Base-by-base conservation (phyloP, 2,329 filamentous ascomycete genomes). In the Graphium sp. region DNA sequence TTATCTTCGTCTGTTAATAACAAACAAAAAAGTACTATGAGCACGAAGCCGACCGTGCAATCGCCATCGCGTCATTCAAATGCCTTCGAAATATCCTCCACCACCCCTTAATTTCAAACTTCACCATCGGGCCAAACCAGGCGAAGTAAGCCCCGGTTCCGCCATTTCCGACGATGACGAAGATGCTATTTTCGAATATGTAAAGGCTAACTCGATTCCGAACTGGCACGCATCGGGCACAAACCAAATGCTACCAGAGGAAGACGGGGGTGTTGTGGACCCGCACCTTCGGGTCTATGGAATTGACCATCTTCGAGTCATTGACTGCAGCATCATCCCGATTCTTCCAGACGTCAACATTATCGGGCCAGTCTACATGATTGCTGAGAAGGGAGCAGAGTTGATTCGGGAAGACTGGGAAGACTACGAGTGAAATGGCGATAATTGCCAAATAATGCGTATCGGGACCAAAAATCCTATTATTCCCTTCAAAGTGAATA, bases 291-390 rank as follows among this genome's bases (percentile, higher is more conserved):
- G 47, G 26, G 60, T 66, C 0, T 55, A 64, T 30, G 62, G 61
- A 0, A 46, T 61, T 6, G 50, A 52, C 18, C 56, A 56, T 24
- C 48, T 66, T 6, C 51, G 60, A 4, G 50, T 66, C 4, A 53
- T 55, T 4, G 62, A 66, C 41, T 58, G 59, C 1, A 60, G 55
- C n/a, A 41, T 62, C 12, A 53, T 66, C 12, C 61, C 60, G 1
- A 44, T 62, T 46, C 55, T 47, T 43, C 55, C 32, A 43, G 60
- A 43, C 48, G 58, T 37, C 1, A 50, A 62, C 9, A 60, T 64
- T 11, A 59, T 66, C 36, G 61, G 59, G 19, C 53, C 55, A 1
- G 58, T 66, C 1, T 67, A 67, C 33, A 62, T 59, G 42, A 47
- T 65, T 32, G 62, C 50, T 6, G 64, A 68, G 41, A 63, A 55